Evolutionary conservation across 2,329 filamentous ascomycete genomes (phyloP).

Genomic region (Xylaria sp.): DNA sequence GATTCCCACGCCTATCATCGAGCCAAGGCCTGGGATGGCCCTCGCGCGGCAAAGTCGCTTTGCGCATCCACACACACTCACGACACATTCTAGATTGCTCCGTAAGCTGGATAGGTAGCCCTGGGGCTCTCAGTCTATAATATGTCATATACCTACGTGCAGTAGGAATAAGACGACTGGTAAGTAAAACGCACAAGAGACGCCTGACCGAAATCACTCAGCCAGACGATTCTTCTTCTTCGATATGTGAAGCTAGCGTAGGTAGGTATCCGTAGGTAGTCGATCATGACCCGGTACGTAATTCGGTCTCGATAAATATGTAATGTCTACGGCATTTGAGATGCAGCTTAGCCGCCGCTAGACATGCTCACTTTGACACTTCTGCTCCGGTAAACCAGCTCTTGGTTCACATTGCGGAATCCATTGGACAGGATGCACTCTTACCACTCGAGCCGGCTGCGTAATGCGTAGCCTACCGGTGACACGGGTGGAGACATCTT

Average conservation of each 20-base stretch:
- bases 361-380: background rate
- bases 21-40: background rate
- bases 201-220: background rate
- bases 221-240: background rate
- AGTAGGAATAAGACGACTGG: too few species aligned
- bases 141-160: too few species aligned
- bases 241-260: background rate
- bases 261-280: background rate
- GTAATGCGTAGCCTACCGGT: background rate
- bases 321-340: background rate
- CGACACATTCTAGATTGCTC: too few species aligned
- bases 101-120: too few species aligned
- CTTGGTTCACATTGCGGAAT: background rate
- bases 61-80: too few species aligned
- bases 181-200: background rate
- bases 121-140: too few species aligned
- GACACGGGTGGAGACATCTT: slow-evolving; percentile 5
- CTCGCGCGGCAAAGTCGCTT: background rate
- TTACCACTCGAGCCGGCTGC: background rate
- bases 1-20: background rate
- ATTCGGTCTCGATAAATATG: background rate
- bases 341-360: background rate
- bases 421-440: slow-evolving; percentile 9
- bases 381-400: background rate
- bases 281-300: background rate